Evolutionary conservation across 1,284 basidiomycete genomes (phyloP).

Genomic region (Stygiomarasmius scandens): DNA sequence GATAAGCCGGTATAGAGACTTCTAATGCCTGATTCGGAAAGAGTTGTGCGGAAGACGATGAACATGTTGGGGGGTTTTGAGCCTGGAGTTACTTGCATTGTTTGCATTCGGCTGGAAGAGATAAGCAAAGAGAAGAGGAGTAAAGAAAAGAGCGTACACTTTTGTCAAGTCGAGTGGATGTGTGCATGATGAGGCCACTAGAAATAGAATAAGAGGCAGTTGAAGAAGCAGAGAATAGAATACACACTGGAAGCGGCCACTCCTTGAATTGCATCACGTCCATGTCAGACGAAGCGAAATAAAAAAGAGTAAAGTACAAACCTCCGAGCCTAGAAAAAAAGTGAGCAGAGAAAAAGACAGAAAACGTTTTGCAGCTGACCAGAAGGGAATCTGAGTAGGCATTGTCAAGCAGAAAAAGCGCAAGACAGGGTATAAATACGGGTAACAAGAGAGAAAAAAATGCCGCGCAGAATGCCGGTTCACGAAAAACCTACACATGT

Average conservation of each 20-base stretch:
- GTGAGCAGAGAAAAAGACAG: constrained; percentile 11
- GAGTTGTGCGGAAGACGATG: constrained; percentile 56
- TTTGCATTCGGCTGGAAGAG: constrained; percentile 72
- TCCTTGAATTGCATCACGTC: constrained; percentile 41
- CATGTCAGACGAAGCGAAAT: background rate
- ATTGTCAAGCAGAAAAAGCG: background rate
- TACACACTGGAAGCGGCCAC: constrained; percentile 76
- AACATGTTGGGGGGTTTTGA: constrained; percentile 57
- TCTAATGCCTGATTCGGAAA: constrained; percentile 64
- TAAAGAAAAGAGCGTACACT: constrained; percentile 59
- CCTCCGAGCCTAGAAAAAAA: constrained; percentile 68
- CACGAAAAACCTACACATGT: too few relatives aligned
- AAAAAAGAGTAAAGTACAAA: constrained; percentile 35
- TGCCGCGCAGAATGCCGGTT: too few relatives aligned
- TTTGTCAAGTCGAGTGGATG: constrained; percentile 87
- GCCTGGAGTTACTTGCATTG: constrained; percentile 48
- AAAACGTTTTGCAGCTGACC: constrained; percentile 38
- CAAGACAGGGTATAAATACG: background rate
- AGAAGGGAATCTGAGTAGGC: constrained; percentile 57
- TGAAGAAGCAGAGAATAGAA: constrained; percentile 2
- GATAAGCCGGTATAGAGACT: constrained; percentile 84
- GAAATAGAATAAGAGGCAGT: constrained; percentile 13
- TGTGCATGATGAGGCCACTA: constrained; percentile 86
- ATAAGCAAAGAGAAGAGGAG: constrained; percentile 1
- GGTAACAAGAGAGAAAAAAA: too few relatives aligned